Evolutionary conservation across 2,329 filamentous ascomycete species (phyloP).

Genomic region (Coniochaeta sp.): DNA sequence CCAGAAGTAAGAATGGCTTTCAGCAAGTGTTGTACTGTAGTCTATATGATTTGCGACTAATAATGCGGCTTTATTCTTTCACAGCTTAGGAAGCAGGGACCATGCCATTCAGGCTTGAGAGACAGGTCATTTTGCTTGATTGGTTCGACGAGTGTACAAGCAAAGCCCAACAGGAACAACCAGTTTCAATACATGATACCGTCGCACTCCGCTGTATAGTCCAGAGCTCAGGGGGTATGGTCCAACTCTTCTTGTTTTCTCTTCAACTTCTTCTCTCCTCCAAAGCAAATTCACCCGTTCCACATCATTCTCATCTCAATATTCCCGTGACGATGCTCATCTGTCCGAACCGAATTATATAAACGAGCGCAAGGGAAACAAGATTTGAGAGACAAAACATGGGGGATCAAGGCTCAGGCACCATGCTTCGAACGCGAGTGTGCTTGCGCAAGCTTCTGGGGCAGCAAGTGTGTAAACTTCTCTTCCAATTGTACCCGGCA

Average conservation of each 20-base stretch:
- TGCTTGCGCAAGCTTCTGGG: not conserved
- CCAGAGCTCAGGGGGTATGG: not conserved
- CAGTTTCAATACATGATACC: not conserved
- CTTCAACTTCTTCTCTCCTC: not conserved
- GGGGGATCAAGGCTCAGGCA: too few relatives aligned
- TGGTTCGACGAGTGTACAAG: not conserved
- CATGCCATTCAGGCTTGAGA: too few relatives aligned
- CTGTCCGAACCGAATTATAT: conserved; percentile 3
- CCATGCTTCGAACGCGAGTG: too few relatives aligned
- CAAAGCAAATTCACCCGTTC: not conserved
- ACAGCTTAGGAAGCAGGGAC: too few relatives aligned
- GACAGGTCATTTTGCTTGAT: not conserved
- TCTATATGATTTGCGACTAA: too few relatives aligned
- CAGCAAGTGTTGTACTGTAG: too few relatives aligned
- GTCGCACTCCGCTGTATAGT: not conserved
- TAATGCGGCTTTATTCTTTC: too few relatives aligned
- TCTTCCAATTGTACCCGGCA: not conserved
- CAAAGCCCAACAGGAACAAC: not conserved
- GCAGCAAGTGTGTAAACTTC: not conserved
- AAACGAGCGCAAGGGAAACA: not conserved
- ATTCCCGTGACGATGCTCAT: not conserved
- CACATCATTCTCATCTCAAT: not conserved
- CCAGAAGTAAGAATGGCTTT: too few relatives aligned
- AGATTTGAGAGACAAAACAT: not conserved
- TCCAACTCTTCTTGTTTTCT: not conserved